A percentile compares a stretch with the other conserved stretches of the same genome.
Conservation (phyloP, 306 rosid species). For the Quercus parvula region DNA sequence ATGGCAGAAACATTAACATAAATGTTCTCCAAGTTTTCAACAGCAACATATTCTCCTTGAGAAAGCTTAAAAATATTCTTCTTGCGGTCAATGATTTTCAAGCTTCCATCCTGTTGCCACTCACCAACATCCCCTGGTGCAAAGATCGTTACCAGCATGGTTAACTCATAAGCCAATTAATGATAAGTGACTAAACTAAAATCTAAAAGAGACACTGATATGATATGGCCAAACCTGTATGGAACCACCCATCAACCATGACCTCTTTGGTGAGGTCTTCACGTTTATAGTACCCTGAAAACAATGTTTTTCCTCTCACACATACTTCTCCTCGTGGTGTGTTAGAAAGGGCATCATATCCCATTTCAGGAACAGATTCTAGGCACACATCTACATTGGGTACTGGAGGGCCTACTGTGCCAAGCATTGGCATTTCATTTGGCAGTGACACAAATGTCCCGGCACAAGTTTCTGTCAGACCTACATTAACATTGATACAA, state of each 20-base stretch:
- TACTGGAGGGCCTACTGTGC: constrained; percentile 97
- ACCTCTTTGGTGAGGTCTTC: constrained; percentile 94
- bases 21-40: constrained; percentile 90
- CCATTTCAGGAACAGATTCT: constrained; percentile 98
- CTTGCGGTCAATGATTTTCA: constrained; percentile 93
- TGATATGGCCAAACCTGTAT: constrained; percentile 60
- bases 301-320: constrained; percentile 70
- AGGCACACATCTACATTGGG: constrained; percentile 89
- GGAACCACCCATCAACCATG: constrained; percentile 86
- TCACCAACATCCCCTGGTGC: constrained; percentile 90
- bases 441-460: constrained; percentile 94
- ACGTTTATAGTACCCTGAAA: constrained; percentile 89
- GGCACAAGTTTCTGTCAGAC: constrained; percentile 94
- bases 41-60: constrained; percentile 99
- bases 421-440: constrained; percentile 74
- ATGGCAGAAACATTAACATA: constrained; percentile 61
- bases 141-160: constrained; percentile 21
- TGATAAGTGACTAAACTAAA: constrained; percentile 9
- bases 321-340: constrained; percentile 92
- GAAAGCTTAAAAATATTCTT: constrained; percentile 98
- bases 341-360: constrained; percentile 69
- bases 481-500: constrained; percentile 41
- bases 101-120: constrained; percentile 94
- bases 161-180: background rate
- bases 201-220: constrained; percentile 13